Conservation (phyloP, 345 rosid genomes). For the Pelargonium nanum region DNA sequence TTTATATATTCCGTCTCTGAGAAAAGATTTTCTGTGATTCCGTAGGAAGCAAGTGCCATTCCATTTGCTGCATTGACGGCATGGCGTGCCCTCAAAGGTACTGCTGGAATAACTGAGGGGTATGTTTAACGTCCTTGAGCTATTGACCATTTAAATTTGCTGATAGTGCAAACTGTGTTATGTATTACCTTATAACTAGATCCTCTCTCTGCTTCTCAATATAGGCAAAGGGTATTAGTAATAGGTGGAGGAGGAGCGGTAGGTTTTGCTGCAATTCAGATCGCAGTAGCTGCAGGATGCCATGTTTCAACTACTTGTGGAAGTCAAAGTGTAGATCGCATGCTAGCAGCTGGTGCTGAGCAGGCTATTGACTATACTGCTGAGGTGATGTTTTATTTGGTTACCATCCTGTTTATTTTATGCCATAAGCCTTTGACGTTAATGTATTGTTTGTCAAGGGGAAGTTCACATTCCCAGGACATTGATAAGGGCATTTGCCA, state of each 20-base stretch:
- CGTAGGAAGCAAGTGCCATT: slow-evolving; percentile 85
- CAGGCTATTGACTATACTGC: slow-evolving; percentile 79
- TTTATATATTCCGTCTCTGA: background rate
- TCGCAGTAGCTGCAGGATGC: slow-evolving; percentile 69
- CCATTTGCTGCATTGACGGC: slow-evolving; percentile 97
- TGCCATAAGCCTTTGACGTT: background rate
- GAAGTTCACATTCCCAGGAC: too few species aligned
- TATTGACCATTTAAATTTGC: background rate
- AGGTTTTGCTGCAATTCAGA: slow-evolving; percentile 85
- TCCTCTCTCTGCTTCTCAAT: slow-evolving; percentile 5
- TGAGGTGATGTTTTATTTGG: slow-evolving; percentile 36
- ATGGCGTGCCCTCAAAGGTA: slow-evolving; percentile 85
- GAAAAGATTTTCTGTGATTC: slow-evolving; percentile 2
- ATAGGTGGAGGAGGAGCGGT: slow-evolving; percentile 97
- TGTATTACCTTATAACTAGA: background rate
- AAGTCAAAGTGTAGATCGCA: slow-evolving; percentile 44
- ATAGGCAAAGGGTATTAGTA: slow-evolving; percentile 73
- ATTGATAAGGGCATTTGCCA: too few species aligned
- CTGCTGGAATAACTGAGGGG: slow-evolving; percentile 89
- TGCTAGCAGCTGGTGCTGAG: slow-evolving; percentile 72
- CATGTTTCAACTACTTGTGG: slow-evolving; percentile 79
- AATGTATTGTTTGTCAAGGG: background rate
- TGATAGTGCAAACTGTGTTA: background rate
- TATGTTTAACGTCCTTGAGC: slow-evolving; percentile 18
- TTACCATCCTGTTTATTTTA: slow-evolving; percentile 3